Base-by-base conservation (phyloP, 768 basidiomycete species). In the Leccinum barrowsii region DNA sequence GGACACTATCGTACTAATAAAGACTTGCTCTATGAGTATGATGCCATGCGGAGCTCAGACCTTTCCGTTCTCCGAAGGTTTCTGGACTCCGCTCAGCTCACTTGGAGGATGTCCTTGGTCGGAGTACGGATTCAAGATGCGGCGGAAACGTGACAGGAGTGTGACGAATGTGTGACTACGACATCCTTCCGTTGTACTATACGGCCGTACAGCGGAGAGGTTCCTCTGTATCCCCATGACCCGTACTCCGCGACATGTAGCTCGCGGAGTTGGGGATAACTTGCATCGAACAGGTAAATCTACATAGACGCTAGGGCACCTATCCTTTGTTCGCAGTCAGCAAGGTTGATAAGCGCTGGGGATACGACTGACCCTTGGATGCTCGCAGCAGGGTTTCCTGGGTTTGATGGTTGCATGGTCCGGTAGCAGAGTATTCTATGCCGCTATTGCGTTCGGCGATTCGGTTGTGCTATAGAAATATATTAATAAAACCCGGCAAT, bases 201-300 rank as follows among this genome's bases (percentile, higher is more conserved):
- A 34, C 32, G 5, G 34, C 5, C 12, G 5, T 37, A 42, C 40
- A 17, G 10, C 42, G 42, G 42, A 44, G 40, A 40, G 40, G 40
- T 40, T 42, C 40, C 40, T 42, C 40, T 46, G 44, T 4, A 24
- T 26, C 48, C 35, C 47, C 17, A 59, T 51, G 48, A n/a, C 52
- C n/a, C 59, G 42, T 28, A 67, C 68, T 67, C 66, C 66, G 66
- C 66, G 67, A 59, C n/a, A 44, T 28, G 5, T 28, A 4, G 48
- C 40, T 70, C 67, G 67, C 67, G 67, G 67, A 68, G 67, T 68
- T 70, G 59, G 34, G 59, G 57, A 55, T 26, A 26, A 17, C 32
- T 6, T 12, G 21, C 42, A 35, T 24, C 28, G 61, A 37, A 48
- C 35, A 60, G 49, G 44, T 46, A 46, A 40, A 46, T 40, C 12